Evolutionary conservation across 2,329 filamentous ascomycete genomes (phyloP).

Genomic region (Raffaelea deltoideospora): DNA sequence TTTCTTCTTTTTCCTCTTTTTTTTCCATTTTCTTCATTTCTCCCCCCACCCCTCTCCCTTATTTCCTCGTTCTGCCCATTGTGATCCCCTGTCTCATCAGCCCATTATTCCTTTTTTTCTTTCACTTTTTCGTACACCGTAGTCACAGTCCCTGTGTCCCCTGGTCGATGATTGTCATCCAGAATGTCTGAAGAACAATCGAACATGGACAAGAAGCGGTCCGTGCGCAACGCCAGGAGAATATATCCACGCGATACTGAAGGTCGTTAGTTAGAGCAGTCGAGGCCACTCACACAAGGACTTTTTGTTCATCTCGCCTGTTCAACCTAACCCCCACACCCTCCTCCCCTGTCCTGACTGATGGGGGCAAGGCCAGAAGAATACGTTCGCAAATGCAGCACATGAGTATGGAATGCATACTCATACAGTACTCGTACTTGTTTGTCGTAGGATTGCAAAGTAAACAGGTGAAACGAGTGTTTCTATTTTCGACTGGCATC

Average conservation of each 20-base stretch:
- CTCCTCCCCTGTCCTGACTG: too few relatives aligned
- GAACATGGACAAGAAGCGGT: not conserved
- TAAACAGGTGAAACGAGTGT: too few relatives aligned
- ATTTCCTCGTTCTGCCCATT: not conserved
- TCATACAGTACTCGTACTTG: too few relatives aligned
- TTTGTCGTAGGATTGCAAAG: too few relatives aligned
- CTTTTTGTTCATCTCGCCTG: too few relatives aligned
- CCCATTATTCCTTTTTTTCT: not conserved
- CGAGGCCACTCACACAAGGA: not conserved
- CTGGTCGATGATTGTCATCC: slow-evolving; percentile 3
- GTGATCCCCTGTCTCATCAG: not conserved
- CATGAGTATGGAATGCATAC: too few relatives aligned
- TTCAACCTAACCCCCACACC: too few relatives aligned
- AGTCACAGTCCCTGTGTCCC: not conserved
- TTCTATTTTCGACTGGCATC: too few relatives aligned
- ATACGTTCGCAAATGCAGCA: too few relatives aligned
- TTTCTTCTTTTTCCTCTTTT: not conserved
- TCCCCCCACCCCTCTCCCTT: not conserved
- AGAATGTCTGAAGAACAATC: slow-evolving; percentile 5
- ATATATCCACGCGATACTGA: too few relatives aligned
- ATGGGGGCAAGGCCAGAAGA: too few relatives aligned
- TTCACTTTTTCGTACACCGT: not conserved
- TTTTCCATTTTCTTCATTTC: not conserved
- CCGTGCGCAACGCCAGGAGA: not conserved
- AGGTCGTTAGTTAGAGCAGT: too few relatives aligned